Evolutionary conservation across 2,329 filamentous ascomycete genomes (phyloP), one percentile per base, ranked within the genome.

Genomic region (Trichoderma koningiopsis): DNA sequence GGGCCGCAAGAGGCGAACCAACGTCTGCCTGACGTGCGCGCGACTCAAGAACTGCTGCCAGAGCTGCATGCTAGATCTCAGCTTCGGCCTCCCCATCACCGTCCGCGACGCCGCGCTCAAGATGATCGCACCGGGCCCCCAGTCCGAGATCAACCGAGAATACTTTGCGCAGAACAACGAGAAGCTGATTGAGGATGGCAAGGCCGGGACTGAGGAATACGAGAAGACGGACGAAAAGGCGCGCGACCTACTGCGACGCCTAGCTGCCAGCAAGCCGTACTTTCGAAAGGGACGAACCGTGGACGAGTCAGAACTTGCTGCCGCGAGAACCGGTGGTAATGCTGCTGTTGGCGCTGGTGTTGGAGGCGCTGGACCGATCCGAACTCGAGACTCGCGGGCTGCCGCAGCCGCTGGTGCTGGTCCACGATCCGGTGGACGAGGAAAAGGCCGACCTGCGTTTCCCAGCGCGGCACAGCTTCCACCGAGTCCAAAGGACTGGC

Each of bases 121-220:
- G 84, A 97, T 99, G 92, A 92, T 98, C 53, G 94, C 95, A 0
- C 94, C 96, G 0, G 96, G 96, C 0, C 96, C 96, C 0, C 88
- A 93, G 72, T 97, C 93, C 78, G 91, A 92, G 68, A 93, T 99
- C 80, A 99, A 99, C 82, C 86, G 96, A 74, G 94, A 99, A 81
- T 99, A 96, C 81, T 99, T 97, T 80, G 96, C 96, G 16, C 96
- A 99, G 79, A 96, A 98, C 78, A 94, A 98, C 80, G 95, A 98
- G 82, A 92, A 91, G 76, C 93, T 96, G 71, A 94, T 99, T 61
- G 94, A 98, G 77, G 94, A 98, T 74, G 96, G 96, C 2, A 86
- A 92, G 72, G 92, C 91, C 7, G 91, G 90, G 19, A 85, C 93
- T 10, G 96, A 98, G 77, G 94, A 92, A 73, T 98, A 97, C 77